phyloP scores from a whole-genome alignment of 2,329 filamentous ascomycete genomes.

The Orbilia oligospora region DNA sequence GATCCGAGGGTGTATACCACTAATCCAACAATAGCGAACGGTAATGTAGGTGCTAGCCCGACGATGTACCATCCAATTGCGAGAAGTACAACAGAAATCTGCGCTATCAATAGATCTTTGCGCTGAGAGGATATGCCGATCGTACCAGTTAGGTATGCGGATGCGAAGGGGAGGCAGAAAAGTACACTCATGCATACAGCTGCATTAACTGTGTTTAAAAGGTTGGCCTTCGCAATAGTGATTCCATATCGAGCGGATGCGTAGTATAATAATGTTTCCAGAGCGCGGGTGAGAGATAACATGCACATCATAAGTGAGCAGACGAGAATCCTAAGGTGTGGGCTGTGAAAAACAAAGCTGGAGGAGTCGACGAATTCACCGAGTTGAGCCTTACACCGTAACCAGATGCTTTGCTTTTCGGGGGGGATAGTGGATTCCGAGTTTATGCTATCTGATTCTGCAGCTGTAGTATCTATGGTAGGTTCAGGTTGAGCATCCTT shows the following conservation, averaged over 20 bases:
- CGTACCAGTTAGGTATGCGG: conserved; percentile 35
- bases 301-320: conserved; percentile 52
- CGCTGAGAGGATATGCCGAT: conserved; percentile 46
- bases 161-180: conserved; percentile 42
- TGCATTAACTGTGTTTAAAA: conserved; percentile 54
- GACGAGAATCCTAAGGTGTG: conserved; percentile 56
- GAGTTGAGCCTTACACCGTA: conserved; percentile 13
- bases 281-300: conserved; percentile 31
- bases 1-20: conserved; percentile 45
- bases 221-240: conserved; percentile 47
- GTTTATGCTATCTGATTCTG: conserved; percentile 15
- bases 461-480: not conserved
- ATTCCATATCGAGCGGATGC: conserved; percentile 49
- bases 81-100: conserved; percentile 38
- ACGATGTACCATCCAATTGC: conserved; percentile 46
- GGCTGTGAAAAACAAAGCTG: conserved; percentile 54
- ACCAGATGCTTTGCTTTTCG: conserved; percentile 15
- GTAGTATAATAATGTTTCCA: conserved; percentile 53
- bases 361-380: conserved; percentile 45
- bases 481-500: not conserved
- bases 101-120: conserved; percentile 53
- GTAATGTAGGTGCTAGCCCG: conserved; percentile 44
- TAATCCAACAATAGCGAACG: conserved; percentile 31
- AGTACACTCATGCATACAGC: conserved; percentile 46
- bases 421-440: not conserved